These are phyloP conservation scores for Neophaeococcomyces aloes DNA, from an alignment of 2,329 filamentous ascomycete genomes.

Conservation along the genomic window DNA sequence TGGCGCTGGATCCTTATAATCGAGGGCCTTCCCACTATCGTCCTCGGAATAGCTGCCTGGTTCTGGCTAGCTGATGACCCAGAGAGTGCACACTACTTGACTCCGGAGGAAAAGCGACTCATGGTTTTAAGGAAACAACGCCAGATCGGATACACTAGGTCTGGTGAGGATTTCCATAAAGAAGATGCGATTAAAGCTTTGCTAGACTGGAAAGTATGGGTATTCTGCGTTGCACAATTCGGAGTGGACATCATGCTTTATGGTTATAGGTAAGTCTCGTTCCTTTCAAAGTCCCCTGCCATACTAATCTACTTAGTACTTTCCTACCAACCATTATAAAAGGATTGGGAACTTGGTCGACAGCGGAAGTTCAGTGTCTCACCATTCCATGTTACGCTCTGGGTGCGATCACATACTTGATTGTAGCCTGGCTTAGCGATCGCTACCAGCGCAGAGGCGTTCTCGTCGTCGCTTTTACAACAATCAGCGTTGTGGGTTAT, in stretches of 20 bases:
- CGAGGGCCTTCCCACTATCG: constrained; percentile 38
- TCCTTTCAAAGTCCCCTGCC: no score
- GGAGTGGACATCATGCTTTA: constrained; percentile 68
- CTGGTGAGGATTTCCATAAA: constrained; percentile 46
- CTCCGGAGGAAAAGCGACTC: constrained; percentile 42
- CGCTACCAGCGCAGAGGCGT: constrained; percentile 54
- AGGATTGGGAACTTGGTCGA: constrained; percentile 53
- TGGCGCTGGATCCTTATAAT: constrained; percentile 39
- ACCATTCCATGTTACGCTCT: constrained; percentile 70
- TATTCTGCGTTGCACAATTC: constrained; percentile 60
- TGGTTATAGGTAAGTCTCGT: no score
- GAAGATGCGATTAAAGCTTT: constrained; percentile 57
- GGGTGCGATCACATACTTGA: constrained; percentile 59
- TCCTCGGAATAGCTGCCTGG: constrained; percentile 33
- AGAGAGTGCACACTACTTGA: constrained; percentile 35
- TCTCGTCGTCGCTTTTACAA: constrained; percentile 52
- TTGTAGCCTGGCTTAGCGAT: constrained; percentile 57
- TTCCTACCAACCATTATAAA: constrained; percentile 72
- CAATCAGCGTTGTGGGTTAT: constrained; percentile 58
- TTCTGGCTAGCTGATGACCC: constrained; percentile 39
- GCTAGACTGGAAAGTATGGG: constrained; percentile 65
- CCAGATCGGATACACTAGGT: constrained; percentile 40
- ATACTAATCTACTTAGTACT: no score
- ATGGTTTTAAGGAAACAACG: constrained; percentile 41
- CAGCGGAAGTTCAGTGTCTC: constrained; percentile 59